Base-by-base conservation (phyloP, 2,329 filamentous ascomycete genomes). In the Remersonia thermophila region DNA sequence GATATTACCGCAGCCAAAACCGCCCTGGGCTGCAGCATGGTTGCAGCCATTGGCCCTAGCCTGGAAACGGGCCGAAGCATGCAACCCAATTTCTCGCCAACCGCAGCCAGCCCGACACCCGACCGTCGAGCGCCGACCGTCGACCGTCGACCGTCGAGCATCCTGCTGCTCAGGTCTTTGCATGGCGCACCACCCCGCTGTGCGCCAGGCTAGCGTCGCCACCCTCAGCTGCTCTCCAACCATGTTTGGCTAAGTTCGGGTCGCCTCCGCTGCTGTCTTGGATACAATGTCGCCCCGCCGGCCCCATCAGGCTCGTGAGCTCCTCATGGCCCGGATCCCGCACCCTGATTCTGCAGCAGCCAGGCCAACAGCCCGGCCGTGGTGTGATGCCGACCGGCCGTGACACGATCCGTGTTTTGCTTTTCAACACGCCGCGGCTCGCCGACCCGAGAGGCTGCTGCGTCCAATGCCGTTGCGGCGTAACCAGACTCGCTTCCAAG, bases 21-120 rank as follows among this genome's bases (percentile, higher is more conserved):
- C 11, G n/a, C 9, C 5, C 11, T 37, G 26, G 17, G 26, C 32
- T 15, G 33, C 33, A 33, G 25, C 15, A 3, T 17, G 14, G 8
- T 23, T 15, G 27, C 17, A 25, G 13, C 18, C n/a, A 26, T 5
- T 23, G 20, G 20, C 20, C 5, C 9, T 23, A 23, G 20, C 20
- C 20, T 9, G 27, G n/a, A 36, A 33, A 33, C 38, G 38, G 38
- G 26, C 38, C 38, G 38, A 40, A 31, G 34, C 26, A 40, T 33
- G 33, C 34, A 40, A 27, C 33, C 38, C 25, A 27, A n/a, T n/a
- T 26, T 18, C 16, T 5, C 20, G 20, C 13, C 11, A n/a, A 27
- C 26, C 30, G 10, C 8, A 2, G 36, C 15, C 27, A 17, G 26
- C 30, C 10, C 18, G 17, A 18, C n/a, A 4, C 25, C 25, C 10